Conservation (phyloP, 495 filamentous ascomycete species). For the Aspergillus saccharolyticus region DNA sequence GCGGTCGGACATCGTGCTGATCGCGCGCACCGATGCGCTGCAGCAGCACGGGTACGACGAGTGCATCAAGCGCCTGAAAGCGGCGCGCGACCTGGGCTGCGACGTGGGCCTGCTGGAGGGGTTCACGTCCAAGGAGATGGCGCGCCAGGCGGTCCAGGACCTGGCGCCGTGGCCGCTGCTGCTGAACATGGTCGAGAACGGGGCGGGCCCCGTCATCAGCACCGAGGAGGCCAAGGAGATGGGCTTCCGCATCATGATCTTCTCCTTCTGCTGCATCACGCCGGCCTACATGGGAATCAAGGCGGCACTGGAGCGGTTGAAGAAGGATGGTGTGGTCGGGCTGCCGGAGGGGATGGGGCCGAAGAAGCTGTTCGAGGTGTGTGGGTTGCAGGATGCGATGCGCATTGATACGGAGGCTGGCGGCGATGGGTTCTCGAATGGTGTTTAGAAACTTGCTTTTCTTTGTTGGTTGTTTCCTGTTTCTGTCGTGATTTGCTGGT, state of each 20-base stretch:
- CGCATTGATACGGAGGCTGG: slow-evolving; percentile 53
- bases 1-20: slow-evolving; percentile 58
- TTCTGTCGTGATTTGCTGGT: too few relatives aligned
- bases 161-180: slow-evolving; percentile 55
- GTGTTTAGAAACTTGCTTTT: slow-evolving; percentile 21
- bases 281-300: slow-evolving; percentile 51
- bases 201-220: slow-evolving; percentile 52
- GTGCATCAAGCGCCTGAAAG: slow-evolving; percentile 50
- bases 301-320: slow-evolving; percentile 39
- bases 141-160: slow-evolving; percentile 46
- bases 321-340: slow-evolving; percentile 45
- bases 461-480: background rate
- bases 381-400: slow-evolving; percentile 54
- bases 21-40: slow-evolving; percentile 65
- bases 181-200: slow-evolving; percentile 61
- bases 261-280: slow-evolving; percentile 47
- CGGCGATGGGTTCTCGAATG: slow-evolving; percentile 42
- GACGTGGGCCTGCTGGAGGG: slow-evolving; percentile 66
- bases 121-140: slow-evolving; percentile 51
- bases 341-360: slow-evolving; percentile 43
- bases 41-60: slow-evolving; percentile 60
- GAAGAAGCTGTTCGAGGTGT: slow-evolving; percentile 50
- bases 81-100: slow-evolving; percentile 52
- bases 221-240: slow-evolving; percentile 53
- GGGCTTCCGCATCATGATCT: slow-evolving; percentile 62